phyloP scores from a whole-genome alignment of 2,329 filamentous ascomycete genomes.

The Fusarium redolens region DNA sequence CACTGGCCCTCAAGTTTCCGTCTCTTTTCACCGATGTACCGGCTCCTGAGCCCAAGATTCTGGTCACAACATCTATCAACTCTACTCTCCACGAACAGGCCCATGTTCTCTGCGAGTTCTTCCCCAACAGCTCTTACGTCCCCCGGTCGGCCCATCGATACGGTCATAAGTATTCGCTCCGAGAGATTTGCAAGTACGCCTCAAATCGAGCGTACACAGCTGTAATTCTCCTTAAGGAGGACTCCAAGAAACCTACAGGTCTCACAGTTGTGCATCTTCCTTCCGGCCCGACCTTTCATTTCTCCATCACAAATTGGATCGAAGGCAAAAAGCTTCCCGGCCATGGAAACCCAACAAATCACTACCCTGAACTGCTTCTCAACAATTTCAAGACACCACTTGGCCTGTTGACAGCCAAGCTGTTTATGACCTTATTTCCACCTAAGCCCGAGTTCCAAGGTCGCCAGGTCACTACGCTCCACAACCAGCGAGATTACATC shows the following conservation, averaged over 20 bases:
- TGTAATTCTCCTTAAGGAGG: conserved; percentile 87
- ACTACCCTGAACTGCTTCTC: conserved; percentile 89
- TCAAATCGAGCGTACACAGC: conserved; percentile 84
- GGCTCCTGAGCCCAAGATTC: conserved; percentile 79
- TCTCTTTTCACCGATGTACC: conserved; percentile 70
- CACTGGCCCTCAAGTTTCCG: conserved; percentile 70
- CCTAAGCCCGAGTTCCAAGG: conserved; percentile 85
- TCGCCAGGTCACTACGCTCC: conserved; percentile 88
- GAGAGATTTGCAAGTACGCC: conserved; percentile 90
- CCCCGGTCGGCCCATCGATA: conserved; percentile 85
- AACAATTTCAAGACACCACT: conserved; percentile 96
- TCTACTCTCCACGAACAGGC: conserved; percentile 89
- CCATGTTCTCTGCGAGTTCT: conserved; percentile 79
- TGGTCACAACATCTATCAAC: conserved; percentile 92
- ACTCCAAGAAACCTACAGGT: conserved; percentile 84
- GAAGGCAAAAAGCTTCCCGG: conserved; percentile 89
- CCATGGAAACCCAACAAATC: conserved; percentile 87
- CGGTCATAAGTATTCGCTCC: conserved; percentile 89
- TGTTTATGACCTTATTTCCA: conserved; percentile 75
- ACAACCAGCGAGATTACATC: conserved; percentile 97
- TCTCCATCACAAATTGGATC: conserved; percentile 89
- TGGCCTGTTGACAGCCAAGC: conserved; percentile 85
- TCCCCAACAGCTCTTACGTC: conserved; percentile 90
- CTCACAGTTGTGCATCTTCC: conserved; percentile 88
- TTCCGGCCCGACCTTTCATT: conserved; percentile 89